phyloP scores from a whole-genome alignment of 2,329 filamentous ascomycete genomes.

The Elsinoe necatrix region DNA sequence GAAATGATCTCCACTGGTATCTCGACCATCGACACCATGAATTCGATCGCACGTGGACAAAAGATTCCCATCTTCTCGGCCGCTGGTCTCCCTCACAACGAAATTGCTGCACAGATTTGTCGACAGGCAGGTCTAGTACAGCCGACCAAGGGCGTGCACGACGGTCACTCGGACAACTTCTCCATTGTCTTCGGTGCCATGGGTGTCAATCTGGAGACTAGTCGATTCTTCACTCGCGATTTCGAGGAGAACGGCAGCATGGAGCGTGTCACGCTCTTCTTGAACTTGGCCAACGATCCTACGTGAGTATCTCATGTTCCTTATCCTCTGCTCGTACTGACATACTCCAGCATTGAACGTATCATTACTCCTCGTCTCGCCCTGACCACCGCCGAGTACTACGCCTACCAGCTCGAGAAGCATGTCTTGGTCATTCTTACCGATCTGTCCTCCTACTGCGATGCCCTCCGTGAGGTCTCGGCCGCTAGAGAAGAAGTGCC shows the following conservation, averaged over 20 bases:
- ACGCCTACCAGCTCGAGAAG: constrained; percentile 99
- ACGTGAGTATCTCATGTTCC: constrained; percentile 53
- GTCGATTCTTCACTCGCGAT: constrained; percentile 94
- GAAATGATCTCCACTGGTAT: constrained; percentile 99
- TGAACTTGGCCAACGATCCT: constrained; percentile 98
- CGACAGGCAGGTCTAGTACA: constrained; percentile 89
- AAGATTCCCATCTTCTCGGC: constrained; percentile 99
- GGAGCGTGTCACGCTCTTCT: constrained; percentile 93
- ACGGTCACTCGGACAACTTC: constrained; percentile 98
- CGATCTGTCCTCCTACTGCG: constrained; percentile 95
- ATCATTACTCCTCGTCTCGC: constrained; percentile 98
- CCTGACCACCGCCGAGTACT: constrained; percentile 97
- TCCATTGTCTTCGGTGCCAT: constrained; percentile 99
- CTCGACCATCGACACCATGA: constrained; percentile 96
- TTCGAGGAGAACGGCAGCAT: constrained; percentile 99
- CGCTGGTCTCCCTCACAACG: constrained; percentile 95
- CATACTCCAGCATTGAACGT: constrained; percentile 72
- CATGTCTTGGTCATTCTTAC: constrained; percentile 98
- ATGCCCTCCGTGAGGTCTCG: constrained; percentile 96
- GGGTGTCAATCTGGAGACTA: constrained; percentile 99
- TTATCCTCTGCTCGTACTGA: constrained; percentile 21
- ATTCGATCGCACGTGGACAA: constrained; percentile 86
- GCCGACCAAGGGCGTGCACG: constrained; percentile 87
- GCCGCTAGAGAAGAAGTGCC: constrained; percentile 97
- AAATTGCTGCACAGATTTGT: constrained; percentile 98